These are phyloP conservation scores for Vicia sativa DNA, from an alignment of 306 rosid genomes.

Conservation along the genomic window DNA sequence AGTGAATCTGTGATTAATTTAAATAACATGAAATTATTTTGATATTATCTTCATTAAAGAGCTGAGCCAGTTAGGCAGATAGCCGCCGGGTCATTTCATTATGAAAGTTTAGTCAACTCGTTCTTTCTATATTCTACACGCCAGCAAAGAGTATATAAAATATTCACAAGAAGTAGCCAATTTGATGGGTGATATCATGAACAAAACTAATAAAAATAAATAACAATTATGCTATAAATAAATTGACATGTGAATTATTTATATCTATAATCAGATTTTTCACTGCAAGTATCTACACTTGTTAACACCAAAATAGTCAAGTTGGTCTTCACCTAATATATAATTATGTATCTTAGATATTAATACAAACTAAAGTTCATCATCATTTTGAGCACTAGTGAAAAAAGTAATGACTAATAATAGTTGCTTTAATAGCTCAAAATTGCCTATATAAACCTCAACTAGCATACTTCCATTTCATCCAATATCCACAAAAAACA, in stretches of 20 bases:
- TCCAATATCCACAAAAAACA: neutral
- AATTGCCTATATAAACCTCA: conserved; percentile 35
- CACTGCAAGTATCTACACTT: no score
- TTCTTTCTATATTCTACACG: neutral
- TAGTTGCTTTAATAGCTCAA: neutral
- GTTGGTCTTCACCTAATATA: neutral
- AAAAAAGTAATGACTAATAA: neutral
- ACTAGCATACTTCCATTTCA: neutral
- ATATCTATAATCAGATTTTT: no score
- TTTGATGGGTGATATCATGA: neutral
- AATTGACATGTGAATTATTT: no score
- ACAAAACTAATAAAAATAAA: neutral
- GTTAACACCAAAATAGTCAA: neutral
- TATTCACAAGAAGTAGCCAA: neutral
- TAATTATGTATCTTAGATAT: neutral
- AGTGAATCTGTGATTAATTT: neutral
- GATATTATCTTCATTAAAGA: neutral
- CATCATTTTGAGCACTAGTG: neutral
- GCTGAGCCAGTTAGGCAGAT: neutral
- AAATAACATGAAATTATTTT: neutral
- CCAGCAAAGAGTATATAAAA: neutral
- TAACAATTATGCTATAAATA: neutral
- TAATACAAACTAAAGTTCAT: neutral
- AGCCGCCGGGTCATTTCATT: conserved; percentile 10
- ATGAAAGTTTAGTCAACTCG: neutral